These are phyloP conservation scores for Irpex sp. DNA, from an alignment of 1,284 basidiomycete genomes.

Conservation along the genomic window DNA sequence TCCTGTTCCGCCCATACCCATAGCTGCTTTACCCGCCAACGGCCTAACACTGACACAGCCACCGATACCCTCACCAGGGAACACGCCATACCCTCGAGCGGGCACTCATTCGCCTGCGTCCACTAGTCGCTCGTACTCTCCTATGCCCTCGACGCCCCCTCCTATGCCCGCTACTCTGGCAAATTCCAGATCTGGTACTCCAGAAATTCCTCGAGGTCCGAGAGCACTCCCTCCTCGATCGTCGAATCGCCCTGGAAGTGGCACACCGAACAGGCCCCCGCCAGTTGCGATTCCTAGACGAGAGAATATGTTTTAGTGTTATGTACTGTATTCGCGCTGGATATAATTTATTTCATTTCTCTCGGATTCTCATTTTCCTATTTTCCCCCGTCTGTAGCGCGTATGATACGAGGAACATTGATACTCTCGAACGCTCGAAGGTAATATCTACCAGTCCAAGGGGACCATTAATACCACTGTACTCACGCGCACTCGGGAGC, in stretches of 20 bases:
- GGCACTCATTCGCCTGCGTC: slow-evolving; percentile 8
- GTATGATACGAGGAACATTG: too few relatives aligned
- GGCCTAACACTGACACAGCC: slow-evolving; percentile 15
- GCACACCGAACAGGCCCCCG: slow-evolving; percentile 39
- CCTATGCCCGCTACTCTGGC: slow-evolving; percentile 19
- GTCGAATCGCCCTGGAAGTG: slow-evolving; percentile 57
- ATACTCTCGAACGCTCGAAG: too few relatives aligned
- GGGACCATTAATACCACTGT: too few relatives aligned
- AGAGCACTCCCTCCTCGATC: slow-evolving; percentile 50
- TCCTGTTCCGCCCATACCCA: slow-evolving; percentile 13
- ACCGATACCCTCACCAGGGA: not conserved
- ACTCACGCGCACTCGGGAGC: not conserved
- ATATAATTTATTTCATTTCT: not conserved
- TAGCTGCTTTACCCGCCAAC: slow-evolving; percentile 8
- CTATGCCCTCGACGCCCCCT: slow-evolving; percentile 16
- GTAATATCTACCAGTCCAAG: too few relatives aligned
- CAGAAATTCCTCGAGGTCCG: slow-evolving; percentile 15
- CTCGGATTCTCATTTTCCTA: not conserved
- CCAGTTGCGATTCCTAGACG: slow-evolving; percentile 28
- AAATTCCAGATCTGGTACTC: slow-evolving; percentile 18
- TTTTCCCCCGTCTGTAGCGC: too few relatives aligned
- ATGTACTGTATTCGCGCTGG: not conserved
- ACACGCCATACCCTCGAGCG: not conserved
- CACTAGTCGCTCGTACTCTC: slow-evolving; percentile 6
- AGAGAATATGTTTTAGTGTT: slow-evolving; percentile 29